Evolutionary conservation across 768 basidiomycete genomes (phyloP), one percentile per base, ranked within the genome.

Genomic region (Suillus bovinus): DNA sequence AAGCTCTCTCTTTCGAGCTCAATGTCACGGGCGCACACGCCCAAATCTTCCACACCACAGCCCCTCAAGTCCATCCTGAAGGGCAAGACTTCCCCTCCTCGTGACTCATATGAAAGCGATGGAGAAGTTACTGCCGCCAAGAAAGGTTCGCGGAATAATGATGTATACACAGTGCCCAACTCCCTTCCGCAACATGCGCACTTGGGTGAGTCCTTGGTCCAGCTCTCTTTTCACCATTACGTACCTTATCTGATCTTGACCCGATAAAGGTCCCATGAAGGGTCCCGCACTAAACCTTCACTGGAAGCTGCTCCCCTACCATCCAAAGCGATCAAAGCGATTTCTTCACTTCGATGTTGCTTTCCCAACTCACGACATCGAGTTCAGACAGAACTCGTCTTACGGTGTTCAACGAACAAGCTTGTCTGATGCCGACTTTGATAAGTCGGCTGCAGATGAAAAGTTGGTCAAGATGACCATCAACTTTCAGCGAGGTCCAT

Each of bases 291-390:
- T 81, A 54, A 68, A 79, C 61, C 64, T 83, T 60, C 78, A 78
- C 63, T 86, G 84, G 84, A 80, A 80, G 57, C 67, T 85, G 20
- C 75, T 82, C 47, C 80, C 82, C 20, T 82, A 71, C 60, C 71
- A 73, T 59, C 53, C 49, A 34, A 71, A 74, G 27, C 66, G 69
- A 59, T 69, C 73, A 50, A 76, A 68, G 46, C 81, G 76, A 9
- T 66, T 75, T 24, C 61, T 85, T 16, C 79, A 78, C 63, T 86
- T 85, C 69, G 86, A 86, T 61, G 70, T 80, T 62, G 81, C 78
- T 5, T 83, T 84, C 65, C 70, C 70, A 65, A 81, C 70, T 72
- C 83, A 67, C 29, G 69, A 61, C 42, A 71, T 67, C 42, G 62
- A 53, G 27, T 74, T 76, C 39, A 56, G 55, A 3, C 70, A 68